These are phyloP conservation scores for Yamagishiella unicocca DNA, from an alignment of 139 green algal species.

Conservation along the genomic window DNA sequence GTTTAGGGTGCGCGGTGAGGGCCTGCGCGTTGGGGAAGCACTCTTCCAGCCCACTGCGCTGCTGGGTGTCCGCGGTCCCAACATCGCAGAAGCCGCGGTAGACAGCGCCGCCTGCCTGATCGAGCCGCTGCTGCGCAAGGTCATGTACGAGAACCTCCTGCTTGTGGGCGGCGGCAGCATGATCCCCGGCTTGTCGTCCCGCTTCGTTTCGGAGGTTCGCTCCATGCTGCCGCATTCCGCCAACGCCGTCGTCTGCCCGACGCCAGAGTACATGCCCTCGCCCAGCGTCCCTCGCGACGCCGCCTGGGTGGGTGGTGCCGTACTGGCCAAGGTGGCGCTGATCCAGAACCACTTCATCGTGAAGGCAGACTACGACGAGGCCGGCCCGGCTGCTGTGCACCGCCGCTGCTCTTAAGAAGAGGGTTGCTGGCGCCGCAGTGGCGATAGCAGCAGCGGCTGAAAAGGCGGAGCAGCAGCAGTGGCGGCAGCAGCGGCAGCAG, in stretches of 20 bases:
- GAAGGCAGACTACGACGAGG: conserved; percentile 92
- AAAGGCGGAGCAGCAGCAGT: background rate
- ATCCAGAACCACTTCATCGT: conserved; percentile 82
- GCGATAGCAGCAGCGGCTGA: background rate
- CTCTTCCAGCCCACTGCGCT: conserved; percentile 65
- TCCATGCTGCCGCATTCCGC: conserved; percentile 46
- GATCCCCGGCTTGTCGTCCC: conserved; percentile 16
- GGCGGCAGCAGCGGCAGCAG: background rate
- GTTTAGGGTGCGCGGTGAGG: conserved; percentile 47
- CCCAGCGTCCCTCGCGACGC: conserved; percentile 51
- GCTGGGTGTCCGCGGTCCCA: conserved; percentile 47
- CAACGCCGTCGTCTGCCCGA: conserved; percentile 44
- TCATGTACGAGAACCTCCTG: conserved; percentile 64
- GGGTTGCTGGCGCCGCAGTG: background rate
- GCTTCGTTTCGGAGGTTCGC: conserved; percentile 65
- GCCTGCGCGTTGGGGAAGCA: conserved; percentile 56
- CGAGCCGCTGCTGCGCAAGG: conserved; percentile 48
- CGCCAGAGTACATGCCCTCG: conserved; percentile 59
- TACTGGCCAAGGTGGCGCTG: conserved; percentile 87
- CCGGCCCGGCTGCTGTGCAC: conserved; percentile 80
- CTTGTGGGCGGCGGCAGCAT: conserved; percentile 62
- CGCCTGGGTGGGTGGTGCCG: conserved; percentile 89
- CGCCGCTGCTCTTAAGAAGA: conserved; percentile 69
- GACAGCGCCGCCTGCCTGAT: conserved; percentile 11
- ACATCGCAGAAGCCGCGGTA: conserved; percentile 52